These are phyloP conservation scores for Phytophthora quininea DNA, from an alignment of 352 stramenopile genomes.

Conservation along the genomic window DNA sequence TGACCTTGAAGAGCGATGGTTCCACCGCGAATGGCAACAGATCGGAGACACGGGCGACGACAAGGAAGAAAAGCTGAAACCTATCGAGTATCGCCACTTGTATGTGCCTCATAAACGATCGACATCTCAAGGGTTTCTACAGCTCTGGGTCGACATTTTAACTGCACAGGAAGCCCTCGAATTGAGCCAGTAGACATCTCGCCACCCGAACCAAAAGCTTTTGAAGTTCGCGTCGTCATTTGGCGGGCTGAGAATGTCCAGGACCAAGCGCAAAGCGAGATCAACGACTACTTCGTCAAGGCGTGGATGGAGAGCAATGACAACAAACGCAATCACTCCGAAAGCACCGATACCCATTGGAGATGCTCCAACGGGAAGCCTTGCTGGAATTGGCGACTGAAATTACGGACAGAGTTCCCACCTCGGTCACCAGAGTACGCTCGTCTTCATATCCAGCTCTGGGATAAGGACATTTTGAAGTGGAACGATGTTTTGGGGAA, in stretches of 20 bases:
- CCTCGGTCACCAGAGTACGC: slow-evolving; percentile 78
- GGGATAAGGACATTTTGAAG: slow-evolving; percentile 94
- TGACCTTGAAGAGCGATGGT: slow-evolving; percentile 94
- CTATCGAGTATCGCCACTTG: slow-evolving; percentile 88
- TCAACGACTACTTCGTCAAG: slow-evolving; percentile 94
- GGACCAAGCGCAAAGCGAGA: slow-evolving; percentile 73
- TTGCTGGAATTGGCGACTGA: slow-evolving; percentile 93
- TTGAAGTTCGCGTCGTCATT: slow-evolving; percentile 90
- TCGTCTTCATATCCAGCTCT: slow-evolving; percentile 91
- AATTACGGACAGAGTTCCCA: slow-evolving; percentile 87
- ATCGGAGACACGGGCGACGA: slow-evolving; percentile 35
- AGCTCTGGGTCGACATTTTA: slow-evolving; percentile 93
- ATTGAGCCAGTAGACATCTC: slow-evolving; percentile 76
- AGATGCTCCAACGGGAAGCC: slow-evolving; percentile 89
- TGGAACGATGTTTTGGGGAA: slow-evolving; percentile 92
- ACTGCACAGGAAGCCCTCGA: slow-evolving; percentile 67
- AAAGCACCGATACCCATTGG: slow-evolving; percentile 92
- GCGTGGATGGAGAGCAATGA: slow-evolving; percentile 81
- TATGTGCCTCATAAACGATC: slow-evolving; percentile 71
- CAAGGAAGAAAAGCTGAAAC: slow-evolving; percentile 54
- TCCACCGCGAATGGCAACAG: slow-evolving; percentile 86
- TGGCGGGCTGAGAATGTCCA: slow-evolving; percentile 90
- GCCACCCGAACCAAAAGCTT: slow-evolving; percentile 65
- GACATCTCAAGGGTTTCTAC: slow-evolving; percentile 71
- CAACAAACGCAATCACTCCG: slow-evolving; percentile 23